A percentile compares a stretch with the other conserved stretches of the same genome.
Conservation (phyloP, 2,329 filamentous ascomycete genomes). For the Venturiaceae sp. region DNA sequence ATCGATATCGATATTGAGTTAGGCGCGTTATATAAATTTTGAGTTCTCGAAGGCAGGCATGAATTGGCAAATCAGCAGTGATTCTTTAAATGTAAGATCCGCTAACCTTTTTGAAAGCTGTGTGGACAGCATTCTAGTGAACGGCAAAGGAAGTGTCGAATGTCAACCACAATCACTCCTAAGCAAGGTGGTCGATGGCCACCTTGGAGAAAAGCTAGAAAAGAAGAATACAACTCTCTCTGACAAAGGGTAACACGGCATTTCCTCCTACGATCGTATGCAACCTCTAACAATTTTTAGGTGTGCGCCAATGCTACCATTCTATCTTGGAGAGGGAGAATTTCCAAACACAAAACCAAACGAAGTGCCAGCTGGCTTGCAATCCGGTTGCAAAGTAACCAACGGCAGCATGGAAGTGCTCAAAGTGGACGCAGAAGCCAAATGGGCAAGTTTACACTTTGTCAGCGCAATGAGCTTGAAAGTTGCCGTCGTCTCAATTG, state of each 20-base stretch:
- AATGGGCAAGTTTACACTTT: not conserved
- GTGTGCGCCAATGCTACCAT: no score
- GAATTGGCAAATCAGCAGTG: no score
- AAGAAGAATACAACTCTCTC: not conserved
- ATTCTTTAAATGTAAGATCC: no score
- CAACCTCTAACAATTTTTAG: no score
- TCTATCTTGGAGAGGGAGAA: no score
- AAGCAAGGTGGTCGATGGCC: not conserved
- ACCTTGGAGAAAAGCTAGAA: not conserved
- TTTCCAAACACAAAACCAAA: no score
- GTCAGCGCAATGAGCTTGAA: not conserved
- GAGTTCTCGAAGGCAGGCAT: no score
- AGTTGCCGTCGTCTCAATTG: constrained; percentile 7
- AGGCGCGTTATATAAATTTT: no score
- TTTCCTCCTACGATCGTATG: not conserved
- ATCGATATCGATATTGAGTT: no score
- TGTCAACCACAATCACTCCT: not conserved
- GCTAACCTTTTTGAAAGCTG: not conserved
- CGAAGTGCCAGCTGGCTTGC: no score
- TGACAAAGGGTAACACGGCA: not conserved
- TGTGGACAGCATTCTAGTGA: not conserved
- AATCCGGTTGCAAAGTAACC: not conserved
- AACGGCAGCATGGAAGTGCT: not conserved
- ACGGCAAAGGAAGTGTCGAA: not conserved
- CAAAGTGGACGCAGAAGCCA: not conserved